Base-by-base conservation (phyloP, 2,329 filamentous ascomycete genomes). In the Ophiostoma populinum region DNA sequence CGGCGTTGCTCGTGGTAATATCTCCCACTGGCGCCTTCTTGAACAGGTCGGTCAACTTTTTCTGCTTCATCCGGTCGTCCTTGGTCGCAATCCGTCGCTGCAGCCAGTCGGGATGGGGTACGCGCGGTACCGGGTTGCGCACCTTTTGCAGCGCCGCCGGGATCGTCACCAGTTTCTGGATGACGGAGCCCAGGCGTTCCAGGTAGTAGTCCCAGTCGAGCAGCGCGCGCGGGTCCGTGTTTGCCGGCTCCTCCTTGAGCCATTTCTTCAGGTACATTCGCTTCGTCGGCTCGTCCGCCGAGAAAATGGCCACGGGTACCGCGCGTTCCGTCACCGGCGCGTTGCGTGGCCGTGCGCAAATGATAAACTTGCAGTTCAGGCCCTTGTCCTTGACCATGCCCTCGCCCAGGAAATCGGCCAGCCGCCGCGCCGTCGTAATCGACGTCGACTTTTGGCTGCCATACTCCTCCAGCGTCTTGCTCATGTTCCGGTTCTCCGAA, bases 351-450 rank as follows among this genome's bases (percentile, higher is more conserved):
- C 70, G 73, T 11, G 83, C 70, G 34, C 86, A 93, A 49, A 99
- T 94, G 53, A 99, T 94, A 55, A 95, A 99, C 57, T 95, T 95
- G 75, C 90, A 99, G 61, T 98, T 98, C 46, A 99, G 56, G 4
- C 90, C 90, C 56, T 95, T 98, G 57, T 99, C 92, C 51, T 98
- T 98, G 48, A 94, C 76, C 92, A 99, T 99, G 51, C 93, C 85
- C 52, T 94, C 87, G 24, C 90, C 90, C 42, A 99, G 53, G 51
- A 99, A 99, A 50, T 98, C 90, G 24, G 90, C 90, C 27, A 99
- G 59, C 42, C 90, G 83, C 49, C 79, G 90, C 9, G 90, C 90
- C 0, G 90, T 99, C 2, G 90, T 99, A 53, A 99, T 98, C n/a
- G 90, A 93, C 1, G 90, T 98, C 1, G 87, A 95, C 53, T 99